Evolutionary conservation across 495 filamentous ascomycete species (phyloP), one percentile per base, ranked within the genome.

Genomic region (Xanthoparmelia taractica): DNA sequence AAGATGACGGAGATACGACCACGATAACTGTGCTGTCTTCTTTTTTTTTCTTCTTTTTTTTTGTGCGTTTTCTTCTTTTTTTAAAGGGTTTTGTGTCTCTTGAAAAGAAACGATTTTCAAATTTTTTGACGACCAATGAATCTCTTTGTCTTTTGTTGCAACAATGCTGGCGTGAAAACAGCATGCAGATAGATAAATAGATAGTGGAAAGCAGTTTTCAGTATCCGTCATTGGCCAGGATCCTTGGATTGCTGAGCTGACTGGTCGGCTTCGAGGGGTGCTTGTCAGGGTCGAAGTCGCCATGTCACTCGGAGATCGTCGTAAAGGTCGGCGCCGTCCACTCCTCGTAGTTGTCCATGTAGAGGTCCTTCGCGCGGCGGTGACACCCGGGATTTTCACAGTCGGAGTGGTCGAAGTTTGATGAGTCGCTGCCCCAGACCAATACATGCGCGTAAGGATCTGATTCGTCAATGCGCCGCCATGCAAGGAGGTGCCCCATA

Each of bases 211-310:
- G 27, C 4, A 8, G 27, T 52, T 29, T 25, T 52, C 48, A 52
- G 48, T 52, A 52, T 52, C 48, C 27, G 23, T 17, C 15, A 13
- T 31, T 7, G 25, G 12, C 48, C 48, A 17, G 48, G 25, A 52
- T 31, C 48, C 27, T 52, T 18, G 25, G 11, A 15, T 3, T 52
- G 25, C 27, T 29, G 48, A 29, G 48, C 48, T 52, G 48, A 52
- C 27, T 27, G 17, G 48, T 52, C 48, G 48, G 48, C 48, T 52
- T 20, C 48, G 27, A 52, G 18, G 48, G 48, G 5, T 52, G 48
- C 48, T 52, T 52, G 48, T 52, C 48, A 52, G 25, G 48, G 12
- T 52, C 27, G 48, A 52, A 52, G 48, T 52, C 48, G 48, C 27
- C 48, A 31, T 25, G 31, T 52, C 48, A 52, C 48, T 29, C 25